phyloP scores from a whole-genome alignment of 441 rosid species.

The Bocquillonia castaneifolia region DNA sequence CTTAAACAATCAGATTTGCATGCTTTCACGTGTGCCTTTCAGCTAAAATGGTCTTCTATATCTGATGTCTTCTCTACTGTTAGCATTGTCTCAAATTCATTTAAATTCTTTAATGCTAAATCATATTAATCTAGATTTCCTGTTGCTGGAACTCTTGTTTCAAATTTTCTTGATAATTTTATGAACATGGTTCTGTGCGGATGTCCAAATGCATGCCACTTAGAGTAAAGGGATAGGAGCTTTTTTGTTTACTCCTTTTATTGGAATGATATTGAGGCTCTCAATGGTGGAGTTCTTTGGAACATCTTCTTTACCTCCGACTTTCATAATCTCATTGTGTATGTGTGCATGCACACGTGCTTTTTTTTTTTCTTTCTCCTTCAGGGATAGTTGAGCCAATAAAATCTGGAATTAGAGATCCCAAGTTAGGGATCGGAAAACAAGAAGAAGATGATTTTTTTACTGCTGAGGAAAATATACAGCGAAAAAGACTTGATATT shows the following conservation, averaged over 20 bases:
- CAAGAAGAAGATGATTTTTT: constrained; percentile 92
- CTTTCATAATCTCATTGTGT: constrained; percentile 6
- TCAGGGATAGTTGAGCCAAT: constrained; percentile 75
- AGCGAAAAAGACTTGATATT: constrained; percentile 71
- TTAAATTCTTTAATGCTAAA: not conserved
- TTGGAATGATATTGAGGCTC: not conserved
- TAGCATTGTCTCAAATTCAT: constrained; percentile 1
- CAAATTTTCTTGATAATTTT: too few species aligned
- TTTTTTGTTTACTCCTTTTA: not conserved
- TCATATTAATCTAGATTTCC: too few species aligned
- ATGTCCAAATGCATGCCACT: too few species aligned
- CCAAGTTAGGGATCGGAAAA: constrained; percentile 78
- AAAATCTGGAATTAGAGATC: constrained; percentile 80
- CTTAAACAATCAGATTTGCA: not conserved
- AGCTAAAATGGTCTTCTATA: not conserved
- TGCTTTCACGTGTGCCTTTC: not conserved
- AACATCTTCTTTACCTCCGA: not conserved
- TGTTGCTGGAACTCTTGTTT: too few species aligned
- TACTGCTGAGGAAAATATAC: constrained; percentile 87
- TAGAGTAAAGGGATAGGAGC: too few species aligned
- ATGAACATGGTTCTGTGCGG: too few species aligned
- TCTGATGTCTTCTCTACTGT: not conserved
- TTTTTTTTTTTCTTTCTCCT: not conserved
- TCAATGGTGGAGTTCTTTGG: not conserved
- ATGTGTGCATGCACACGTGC: too few species aligned